Evolutionary conservation across 1,284 basidiomycete species (phyloP), one percentile per base, ranked within the genome.

Genomic region (Athelia sp.): DNA sequence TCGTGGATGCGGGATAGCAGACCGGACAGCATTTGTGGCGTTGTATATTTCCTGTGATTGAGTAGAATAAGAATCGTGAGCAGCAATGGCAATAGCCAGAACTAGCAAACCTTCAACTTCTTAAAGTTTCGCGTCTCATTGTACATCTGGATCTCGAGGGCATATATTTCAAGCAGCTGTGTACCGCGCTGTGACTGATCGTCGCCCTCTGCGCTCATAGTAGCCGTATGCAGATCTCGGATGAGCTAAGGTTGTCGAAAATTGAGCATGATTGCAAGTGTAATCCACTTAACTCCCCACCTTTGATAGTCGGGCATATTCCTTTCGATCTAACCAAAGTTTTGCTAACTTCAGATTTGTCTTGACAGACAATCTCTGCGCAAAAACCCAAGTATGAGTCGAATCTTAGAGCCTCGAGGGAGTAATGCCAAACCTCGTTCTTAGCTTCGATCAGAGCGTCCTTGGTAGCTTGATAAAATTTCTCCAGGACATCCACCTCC

Each of bases 141-240:
- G 70, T 98, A 94, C 97, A 99, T 99, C 64, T 98, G 96, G 50
- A 99, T 99, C 68, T 99, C 96, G 44, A 98, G 82, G 0, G 97
- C 95, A 62, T 98, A 98, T 44, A 99, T 92, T 69, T 99, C 97
- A n/a, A 99, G 80, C 15, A 99, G 75, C 59, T 94, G 90, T 1
- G 93, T 96, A 9, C 93, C 93, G 45, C 88, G 84, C 59, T 90
- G 87, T 9, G 90, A 90, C 61, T 94, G 89, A 60, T 94, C 92
- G 53, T 92, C 87, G 32, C 77, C 78, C 45, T 82, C 87, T 29
- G 79, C 82, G 29, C 73, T 74, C 19, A 76, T 72, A 14, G 85
- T 88, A n/a, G 82, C 78, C 31, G 65, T 67, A 58, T 91, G 84
- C 19, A 91, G 70, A 51, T 90, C 87, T 31, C 79, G 79, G 52